Evolutionary conservation across 1,284 basidiomycete species (phyloP).

Genomic region (Volvariella volvacea): DNA sequence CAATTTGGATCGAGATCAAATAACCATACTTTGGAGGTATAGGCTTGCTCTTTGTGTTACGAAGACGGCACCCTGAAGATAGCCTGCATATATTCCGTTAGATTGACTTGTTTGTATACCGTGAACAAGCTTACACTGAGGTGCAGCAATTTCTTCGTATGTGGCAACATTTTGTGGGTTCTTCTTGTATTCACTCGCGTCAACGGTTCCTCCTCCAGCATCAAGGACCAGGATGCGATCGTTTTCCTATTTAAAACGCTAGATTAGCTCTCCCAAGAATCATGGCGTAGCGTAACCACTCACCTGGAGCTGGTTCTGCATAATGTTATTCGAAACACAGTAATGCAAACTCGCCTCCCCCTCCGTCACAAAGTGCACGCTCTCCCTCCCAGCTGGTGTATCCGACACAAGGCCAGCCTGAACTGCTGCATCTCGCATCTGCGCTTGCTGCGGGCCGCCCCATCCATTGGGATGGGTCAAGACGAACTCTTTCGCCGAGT

Average conservation of each 20-base stretch:
- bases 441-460: constrained; percentile 9
- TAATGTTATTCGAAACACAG: too few relatives aligned
- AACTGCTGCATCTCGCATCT: constrained; percentile 10
- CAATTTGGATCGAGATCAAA: too few relatives aligned
- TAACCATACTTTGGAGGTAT: constrained; percentile 1
- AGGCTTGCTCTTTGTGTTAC: constrained; percentile 2
- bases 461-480: constrained; percentile 14
- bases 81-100: too few relatives aligned
- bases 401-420: constrained; percentile 8
- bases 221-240: constrained; percentile 31
- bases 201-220: constrained; percentile 35
- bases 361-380: constrained; percentile 10
- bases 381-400: constrained; percentile 4
- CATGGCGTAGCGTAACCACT: too few relatives aligned
- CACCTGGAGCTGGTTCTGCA: constrained; percentile 1
- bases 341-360: constrained; percentile 7
- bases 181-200: constrained; percentile 37
- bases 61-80: constrained; percentile 6
- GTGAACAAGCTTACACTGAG: background rate
- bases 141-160: background rate
- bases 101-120: too few relatives aligned
- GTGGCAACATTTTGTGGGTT: too few relatives aligned
- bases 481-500: constrained; percentile 9
- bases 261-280: constrained; percentile 15
- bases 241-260: constrained; percentile 30